Evolutionary conservation across 495 filamentous ascomycete species (phyloP).

Genomic region (Parathielavia appendiculata): DNA sequence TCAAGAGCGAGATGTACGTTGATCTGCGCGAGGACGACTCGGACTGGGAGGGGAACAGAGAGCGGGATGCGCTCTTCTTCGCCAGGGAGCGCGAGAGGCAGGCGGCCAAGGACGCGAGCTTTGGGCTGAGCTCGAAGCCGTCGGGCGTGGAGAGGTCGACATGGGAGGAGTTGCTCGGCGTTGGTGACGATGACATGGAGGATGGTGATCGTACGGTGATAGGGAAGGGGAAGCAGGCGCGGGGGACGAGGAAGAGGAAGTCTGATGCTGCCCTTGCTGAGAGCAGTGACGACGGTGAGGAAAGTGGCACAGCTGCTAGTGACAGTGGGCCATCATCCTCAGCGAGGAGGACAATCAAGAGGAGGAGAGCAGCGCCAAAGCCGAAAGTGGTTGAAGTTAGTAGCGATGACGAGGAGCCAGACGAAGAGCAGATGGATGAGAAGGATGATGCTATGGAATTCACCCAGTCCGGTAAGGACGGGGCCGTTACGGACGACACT

Average conservation of each 20-base stretch:
- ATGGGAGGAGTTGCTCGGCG: conserved; percentile 17
- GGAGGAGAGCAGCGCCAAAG: conserved; percentile 2
- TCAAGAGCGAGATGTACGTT: conserved; percentile 81
- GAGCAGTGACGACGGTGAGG: conserved; percentile 16
- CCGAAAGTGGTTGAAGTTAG: conserved; percentile 14
- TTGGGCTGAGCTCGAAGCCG: conserved; percentile 21
- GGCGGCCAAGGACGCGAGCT: conserved; percentile 26
- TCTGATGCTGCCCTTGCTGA: conserved; percentile 3
- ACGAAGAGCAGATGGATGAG: conserved; percentile 30
- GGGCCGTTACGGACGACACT: conserved; percentile 16
- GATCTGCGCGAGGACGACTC: conserved; percentile 73
- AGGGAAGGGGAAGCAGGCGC: conserved; percentile 7
- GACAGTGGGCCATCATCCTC: conserved; percentile 2
- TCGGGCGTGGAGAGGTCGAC: conserved; percentile 6
- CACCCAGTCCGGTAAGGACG: conserved; percentile 15
- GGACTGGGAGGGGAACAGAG: conserved; percentile 60
- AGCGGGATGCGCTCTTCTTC: conserved; percentile 51
- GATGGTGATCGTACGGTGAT: neutral
- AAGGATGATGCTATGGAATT: conserved; percentile 19
- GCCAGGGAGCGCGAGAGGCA: conserved; percentile 51
- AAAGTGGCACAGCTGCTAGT: neutral
- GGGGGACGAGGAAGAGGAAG: conserved; percentile 16
- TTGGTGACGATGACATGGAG: conserved; percentile 7
- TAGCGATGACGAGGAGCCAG: conserved; percentile 25
- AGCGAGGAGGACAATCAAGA: neutral